A percentile compares a stretch with the other conserved stretches of the same genome.
These are phyloP conservation scores for Penicillium soppii DNA, from an alignment of 495 filamentous ascomycete species.

Conservation along the genomic window DNA sequence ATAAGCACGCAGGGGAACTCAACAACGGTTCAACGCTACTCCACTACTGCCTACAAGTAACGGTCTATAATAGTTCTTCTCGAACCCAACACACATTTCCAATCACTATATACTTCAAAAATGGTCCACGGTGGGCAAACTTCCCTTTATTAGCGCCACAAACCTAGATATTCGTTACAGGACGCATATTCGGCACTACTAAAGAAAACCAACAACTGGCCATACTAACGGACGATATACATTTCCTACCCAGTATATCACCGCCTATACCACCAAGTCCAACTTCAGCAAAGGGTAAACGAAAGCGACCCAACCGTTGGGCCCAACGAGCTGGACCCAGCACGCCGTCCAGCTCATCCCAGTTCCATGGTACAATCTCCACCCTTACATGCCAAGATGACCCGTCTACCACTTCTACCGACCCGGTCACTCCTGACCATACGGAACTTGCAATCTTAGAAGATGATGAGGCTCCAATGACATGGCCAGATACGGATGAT, in stretches of 20 bases:
- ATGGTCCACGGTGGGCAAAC: constrained; percentile 12
- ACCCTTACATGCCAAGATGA: no score
- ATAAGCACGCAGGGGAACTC: constrained; percentile 10
- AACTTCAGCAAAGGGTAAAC: constrained; percentile 9
- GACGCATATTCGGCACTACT: constrained; percentile 15
- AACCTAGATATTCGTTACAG: constrained; percentile 7
- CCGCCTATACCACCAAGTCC: constrained; percentile 2
- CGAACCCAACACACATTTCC: constrained; percentile 13
- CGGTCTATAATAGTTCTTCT: constrained; percentile 13
- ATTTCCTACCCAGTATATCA: constrained; percentile 13
- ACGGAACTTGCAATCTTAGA: no score
- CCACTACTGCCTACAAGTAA: constrained; percentile 12
- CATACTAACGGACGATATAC: constrained; percentile 13
- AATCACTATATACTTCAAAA: constrained; percentile 15
- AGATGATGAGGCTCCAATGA: no score
- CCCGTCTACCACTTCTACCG: no score
- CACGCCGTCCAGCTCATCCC: not conserved
- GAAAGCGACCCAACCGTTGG: constrained; percentile 8
- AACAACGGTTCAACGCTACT: constrained; percentile 11
- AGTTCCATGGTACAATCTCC: no score
- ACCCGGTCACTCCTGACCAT: no score
- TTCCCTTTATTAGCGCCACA: constrained; percentile 7
- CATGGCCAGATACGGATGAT: no score
- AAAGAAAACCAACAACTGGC: constrained; percentile 18
- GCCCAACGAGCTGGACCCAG: constrained; percentile 2